Evolutionary conservation across 2,329 filamentous ascomycete genomes (phyloP), one percentile per base, ranked within the genome.

Genomic region (Trichoderma sp.): DNA sequence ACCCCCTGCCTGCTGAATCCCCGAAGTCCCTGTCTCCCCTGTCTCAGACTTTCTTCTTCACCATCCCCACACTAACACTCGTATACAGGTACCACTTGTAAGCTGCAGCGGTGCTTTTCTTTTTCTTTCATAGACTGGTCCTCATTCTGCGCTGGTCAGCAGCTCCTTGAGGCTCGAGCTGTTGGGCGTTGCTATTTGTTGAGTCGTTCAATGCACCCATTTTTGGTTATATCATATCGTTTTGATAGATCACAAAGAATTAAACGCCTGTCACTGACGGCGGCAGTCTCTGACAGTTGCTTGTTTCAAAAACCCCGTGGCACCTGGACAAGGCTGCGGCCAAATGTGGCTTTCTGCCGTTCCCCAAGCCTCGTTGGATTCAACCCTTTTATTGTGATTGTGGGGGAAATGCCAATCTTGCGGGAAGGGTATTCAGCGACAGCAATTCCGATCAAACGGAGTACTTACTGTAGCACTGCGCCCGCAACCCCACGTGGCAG

Each of bases 21-120:
- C 69, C 69, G 69, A 73, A 73, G 69, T 35, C 69, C 69, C 69
- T 73, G 69, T 64, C 69, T 65, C 69, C 69, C 69, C 60, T 50
- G 60, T 73, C 69, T 73, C 60, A 73, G 60, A 65, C 69, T 71
- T 71, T 24, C 33, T 45, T 50, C 24, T 21, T 50, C 9, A 12
- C 38, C 38, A 50, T 66, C 64, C 38, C 64, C 64, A 67, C 66
- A 69, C 41, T 38, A 24, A 27, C 8, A 33, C 41, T 73, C 69
- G 59, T 38, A 53, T 64, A 45, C 69, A 27, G 21, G 56, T 71
- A 71, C 38, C 35, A 45, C 68, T 21, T 31, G 60, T 73, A 65
- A 64, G 69, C 69, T 29, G 60, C 68, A 71, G 56, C 38, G 29
- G 35, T 63, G 35, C 27, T n/a, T n/a, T 62, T 21, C 63, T 41